Percentiles rank a stretch among this genome's conserved stretches.
Evolutionary conservation across 2,329 filamentous ascomycete species (phyloP).

Genomic region (Pyricularia sp.): DNA sequence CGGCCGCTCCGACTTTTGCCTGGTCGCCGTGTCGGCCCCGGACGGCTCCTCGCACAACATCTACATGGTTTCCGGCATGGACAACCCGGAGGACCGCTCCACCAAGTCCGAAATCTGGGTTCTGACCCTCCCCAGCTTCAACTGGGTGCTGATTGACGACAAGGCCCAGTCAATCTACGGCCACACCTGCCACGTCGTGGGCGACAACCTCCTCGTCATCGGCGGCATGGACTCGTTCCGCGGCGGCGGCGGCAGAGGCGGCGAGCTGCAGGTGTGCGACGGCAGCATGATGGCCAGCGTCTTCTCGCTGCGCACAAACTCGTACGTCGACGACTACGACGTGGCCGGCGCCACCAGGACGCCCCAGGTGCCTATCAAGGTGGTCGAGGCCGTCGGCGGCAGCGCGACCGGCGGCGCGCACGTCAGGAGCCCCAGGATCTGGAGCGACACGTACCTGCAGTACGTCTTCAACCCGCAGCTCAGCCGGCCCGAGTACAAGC

Average conservation of each 20-base stretch:
- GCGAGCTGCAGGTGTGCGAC: constrained; percentile 8
- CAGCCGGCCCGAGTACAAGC: constrained; percentile 12
- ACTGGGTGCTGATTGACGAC: constrained; percentile 10
- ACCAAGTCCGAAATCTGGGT: constrained; percentile 12
- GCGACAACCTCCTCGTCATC: constrained; percentile 10
- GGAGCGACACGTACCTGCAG: constrained; percentile 16
- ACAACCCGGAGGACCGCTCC: constrained; percentile 9
- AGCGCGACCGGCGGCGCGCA: constrained; percentile 25
- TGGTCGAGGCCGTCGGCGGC: constrained; percentile 34
- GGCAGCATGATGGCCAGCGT: constrained; percentile 15
- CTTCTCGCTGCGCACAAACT: constrained; percentile 11
- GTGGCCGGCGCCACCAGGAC: constrained; percentile 12
- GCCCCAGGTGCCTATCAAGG: constrained; percentile 35
- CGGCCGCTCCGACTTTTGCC: constrained; percentile 13
- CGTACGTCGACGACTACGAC: constrained; percentile 20
- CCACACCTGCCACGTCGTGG: constrained; percentile 10
- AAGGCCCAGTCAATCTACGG: neutral
- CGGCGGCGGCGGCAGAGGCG: constrained; percentile 1
- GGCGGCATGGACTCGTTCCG: constrained; percentile 11
- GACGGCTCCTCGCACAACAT: constrained; percentile 13
- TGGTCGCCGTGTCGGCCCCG: constrained; percentile 10
- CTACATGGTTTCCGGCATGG: constrained; percentile 13
- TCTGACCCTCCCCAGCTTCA: constrained; percentile 12
- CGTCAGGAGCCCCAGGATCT: constrained; percentile 10
- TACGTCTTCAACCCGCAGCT: constrained; percentile 15